Base-by-base conservation (phyloP, 176 grass and related monocot species). In the Musa schizocarpa region DNA sequence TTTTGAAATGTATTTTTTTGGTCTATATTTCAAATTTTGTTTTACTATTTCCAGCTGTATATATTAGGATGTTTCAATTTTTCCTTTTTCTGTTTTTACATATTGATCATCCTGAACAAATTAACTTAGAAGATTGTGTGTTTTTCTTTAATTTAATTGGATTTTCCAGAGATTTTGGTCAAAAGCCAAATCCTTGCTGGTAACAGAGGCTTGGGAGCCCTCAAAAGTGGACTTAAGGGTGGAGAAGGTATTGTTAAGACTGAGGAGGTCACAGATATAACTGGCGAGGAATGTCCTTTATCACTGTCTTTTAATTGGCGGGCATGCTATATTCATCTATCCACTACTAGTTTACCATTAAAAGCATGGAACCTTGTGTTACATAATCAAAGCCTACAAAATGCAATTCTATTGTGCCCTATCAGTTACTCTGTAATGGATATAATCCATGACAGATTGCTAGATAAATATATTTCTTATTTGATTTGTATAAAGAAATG, bases 131-230 rank as follows among this genome's bases (percentile, higher is more conserved):
- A 72, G 57, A 34, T 34, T 34, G 29, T 34, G 29, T 34, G 29
- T 34, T 34, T 34, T 34, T 34, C 29, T 13, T 57, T 25, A 24
- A 73, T 74, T 54, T 55, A 51, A 34, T 34, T 79, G 16, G 29
- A 50, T 14, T 54, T 12, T 19, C 58, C 79, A 53, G 84, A 99
- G 95, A 83, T 99, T 78, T 91, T 99, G 69, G 95, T 99, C 62
- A 99, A 99, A 79, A 99, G 95, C 71, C 96, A 99, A 86, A 92
- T 99, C 78, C 96, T 99, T 76, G 96, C 96, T 81, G 91, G 96
- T 23, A 91, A 88, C 27, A 84, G 91, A 83, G 96, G 91, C 54
- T 76, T 95, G 83, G 96, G 96, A 76, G 88, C 96, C 65, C 92
- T 99, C 75, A 95, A 95, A 86, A 95, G 86, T 87, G 96, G 96